Evolutionary conservation across 129 eudicot genomes (phyloP).

Genomic region (Artemisia annua): DNA sequence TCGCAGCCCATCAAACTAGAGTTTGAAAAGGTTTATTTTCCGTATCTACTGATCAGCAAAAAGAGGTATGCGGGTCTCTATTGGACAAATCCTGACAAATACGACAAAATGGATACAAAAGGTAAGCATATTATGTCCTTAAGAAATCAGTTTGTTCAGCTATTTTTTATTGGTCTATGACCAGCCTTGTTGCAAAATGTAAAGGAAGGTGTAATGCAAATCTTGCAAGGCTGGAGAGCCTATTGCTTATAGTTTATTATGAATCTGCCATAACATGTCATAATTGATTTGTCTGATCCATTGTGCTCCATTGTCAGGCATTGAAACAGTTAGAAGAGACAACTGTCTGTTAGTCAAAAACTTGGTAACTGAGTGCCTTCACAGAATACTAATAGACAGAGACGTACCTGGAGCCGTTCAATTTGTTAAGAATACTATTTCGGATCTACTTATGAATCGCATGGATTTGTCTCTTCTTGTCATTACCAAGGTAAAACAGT

Average conservation of each 20-base stretch:
- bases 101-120: slow-evolving; percentile 98
- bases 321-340: slow-evolving; percentile 98
- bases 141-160: background rate
- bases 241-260: background rate
- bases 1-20: slow-evolving; percentile 90
- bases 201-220: background rate
- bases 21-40: slow-evolving; percentile 96
- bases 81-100: slow-evolving; percentile 90
- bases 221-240: slow-evolving; percentile 1
- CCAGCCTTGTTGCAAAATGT: background rate
- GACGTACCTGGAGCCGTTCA: slow-evolving; percentile 94
- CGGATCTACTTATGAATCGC: slow-evolving; percentile 96
- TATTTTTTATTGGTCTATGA: background rate
- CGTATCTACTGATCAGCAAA: slow-evolving; percentile 92
- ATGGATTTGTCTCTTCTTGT: slow-evolving; percentile 94
- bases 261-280: background rate
- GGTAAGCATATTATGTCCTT: slow-evolving; percentile 45
- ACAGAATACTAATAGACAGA: slow-evolving; percentile 87
- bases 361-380: slow-evolving; percentile 86
- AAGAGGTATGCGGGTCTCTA: slow-evolving; percentile 99
- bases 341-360: slow-evolving; percentile 92
- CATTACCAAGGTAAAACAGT: slow-evolving; percentile 75
- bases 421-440: slow-evolving; percentile 79
- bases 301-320: slow-evolving; percentile 53
- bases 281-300: slow-evolving; percentile 17